Conservation (phyloP, 192 early-diverging fungal genomes). For the Coemansia sp. region DNA sequence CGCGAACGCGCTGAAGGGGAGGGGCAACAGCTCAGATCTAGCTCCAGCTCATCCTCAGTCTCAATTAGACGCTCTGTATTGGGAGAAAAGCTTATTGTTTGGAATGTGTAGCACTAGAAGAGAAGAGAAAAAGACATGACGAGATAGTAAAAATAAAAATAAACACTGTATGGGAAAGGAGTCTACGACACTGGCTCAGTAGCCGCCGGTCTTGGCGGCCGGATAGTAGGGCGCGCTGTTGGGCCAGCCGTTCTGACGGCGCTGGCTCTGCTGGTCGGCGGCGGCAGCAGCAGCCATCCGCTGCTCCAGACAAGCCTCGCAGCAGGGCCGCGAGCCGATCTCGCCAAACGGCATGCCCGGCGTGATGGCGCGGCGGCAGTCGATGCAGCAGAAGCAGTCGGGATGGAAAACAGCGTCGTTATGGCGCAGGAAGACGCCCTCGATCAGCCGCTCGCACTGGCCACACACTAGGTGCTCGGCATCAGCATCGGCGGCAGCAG, state of each 20-base stretch:
- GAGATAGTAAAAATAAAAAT: too few species aligned
- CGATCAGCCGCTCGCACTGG: conserved; percentile 35
- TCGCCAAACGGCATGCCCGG: conserved; percentile 59
- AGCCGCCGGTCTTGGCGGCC: conserved; percentile 6
- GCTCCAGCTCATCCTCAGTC: too few species aligned
- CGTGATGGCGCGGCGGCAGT: conserved; percentile 48
- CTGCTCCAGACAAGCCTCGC: conserved; percentile 48
- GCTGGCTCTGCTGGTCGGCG: conserved; percentile 6
- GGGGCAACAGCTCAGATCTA: too few species aligned
- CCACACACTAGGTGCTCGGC: conserved; percentile 29
- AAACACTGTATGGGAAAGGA: too few species aligned
- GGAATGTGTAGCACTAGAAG: background rate
- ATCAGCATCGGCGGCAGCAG: background rate
- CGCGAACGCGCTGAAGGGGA: too few species aligned
- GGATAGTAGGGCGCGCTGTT: conserved; percentile 6
- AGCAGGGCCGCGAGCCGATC: conserved; percentile 39
- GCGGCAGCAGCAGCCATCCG: conserved; percentile 9
- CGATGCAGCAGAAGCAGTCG: conserved; percentile 50
- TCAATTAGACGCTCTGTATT: too few species aligned
- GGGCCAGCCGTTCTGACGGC: conserved; percentile 14
- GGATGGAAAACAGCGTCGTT: conserved; percentile 49
- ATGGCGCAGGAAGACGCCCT: conserved; percentile 51
- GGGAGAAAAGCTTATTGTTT: too few species aligned
- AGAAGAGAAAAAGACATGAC: background rate
- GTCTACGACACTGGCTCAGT: background rate